These are phyloP conservation scores for Mycosphaerella sp. DNA, from an alignment of 2,329 filamentous ascomycete genomes.

Conservation along the genomic window DNA sequence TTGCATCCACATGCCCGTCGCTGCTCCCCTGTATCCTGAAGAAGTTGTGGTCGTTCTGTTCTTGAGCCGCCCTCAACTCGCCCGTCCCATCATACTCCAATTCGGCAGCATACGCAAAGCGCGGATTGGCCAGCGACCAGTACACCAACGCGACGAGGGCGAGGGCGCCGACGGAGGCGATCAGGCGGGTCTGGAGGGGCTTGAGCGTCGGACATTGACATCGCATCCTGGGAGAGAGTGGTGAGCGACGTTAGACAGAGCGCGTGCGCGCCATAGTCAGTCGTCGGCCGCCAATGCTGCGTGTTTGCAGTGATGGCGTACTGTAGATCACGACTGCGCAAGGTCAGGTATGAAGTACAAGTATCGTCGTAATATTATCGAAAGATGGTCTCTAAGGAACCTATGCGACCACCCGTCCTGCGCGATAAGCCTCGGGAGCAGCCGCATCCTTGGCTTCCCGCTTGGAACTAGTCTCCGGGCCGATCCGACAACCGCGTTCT, in stretches of 20 bases:
- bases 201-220: slow-evolving; percentile 50
- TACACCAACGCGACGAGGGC: slow-evolving; percentile 56
- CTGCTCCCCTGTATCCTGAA: slow-evolving; percentile 38
- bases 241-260: slow-evolving; percentile 4
- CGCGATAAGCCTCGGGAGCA: too few species aligned
- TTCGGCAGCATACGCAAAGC: slow-evolving; percentile 59
- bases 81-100: slow-evolving; percentile 31
- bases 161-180: slow-evolving; percentile 58
- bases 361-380: too few species aligned
- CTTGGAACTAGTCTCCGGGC: too few species aligned
- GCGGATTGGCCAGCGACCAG: slow-evolving; percentile 53
- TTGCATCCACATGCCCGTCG: slow-evolving; percentile 25
- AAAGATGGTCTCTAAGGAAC: too few species aligned
- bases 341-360: too few species aligned
- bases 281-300: slow-evolving; percentile 12
- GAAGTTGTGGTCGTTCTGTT: slow-evolving; percentile 48
- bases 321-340: too few species aligned
- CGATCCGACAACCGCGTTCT: too few species aligned
- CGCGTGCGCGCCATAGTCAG: slow-evolving; percentile 19
- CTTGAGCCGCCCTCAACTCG: slow-evolving; percentile 37
- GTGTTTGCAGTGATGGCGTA: background rate
- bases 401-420: too few species aligned
- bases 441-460: too few species aligned
- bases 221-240: slow-evolving; percentile 20
- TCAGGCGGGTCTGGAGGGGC: slow-evolving; percentile 65